phyloP scores from a whole-genome alignment of 257 asterid species.

The Solanum rostratum region DNA sequence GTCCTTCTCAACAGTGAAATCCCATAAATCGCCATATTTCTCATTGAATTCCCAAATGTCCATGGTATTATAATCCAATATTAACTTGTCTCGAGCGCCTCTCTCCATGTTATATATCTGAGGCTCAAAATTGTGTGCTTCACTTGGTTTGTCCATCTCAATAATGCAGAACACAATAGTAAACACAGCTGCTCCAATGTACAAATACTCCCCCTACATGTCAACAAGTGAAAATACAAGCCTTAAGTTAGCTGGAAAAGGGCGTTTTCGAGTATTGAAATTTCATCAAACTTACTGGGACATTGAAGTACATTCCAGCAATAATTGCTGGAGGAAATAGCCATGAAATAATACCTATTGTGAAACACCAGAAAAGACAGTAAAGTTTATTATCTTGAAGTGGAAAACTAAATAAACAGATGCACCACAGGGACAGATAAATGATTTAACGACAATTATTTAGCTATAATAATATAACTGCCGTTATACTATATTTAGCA shows the following conservation, averaged over 20 bases:
- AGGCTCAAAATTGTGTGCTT: constrained; percentile 85
- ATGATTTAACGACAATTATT: too few species aligned
- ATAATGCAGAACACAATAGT: constrained; percentile 51
- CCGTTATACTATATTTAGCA: too few species aligned
- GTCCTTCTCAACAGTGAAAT: constrained; percentile 53
- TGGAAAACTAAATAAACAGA: not conserved
- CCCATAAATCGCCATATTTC: constrained; percentile 83
- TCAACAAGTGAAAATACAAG: not conserved
- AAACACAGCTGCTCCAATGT: constrained; percentile 70
- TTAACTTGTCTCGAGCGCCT: constrained; percentile 79
- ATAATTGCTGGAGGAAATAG: constrained; percentile 68
- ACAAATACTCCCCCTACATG: constrained; percentile 74
- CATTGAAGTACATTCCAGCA: constrained; percentile 65
- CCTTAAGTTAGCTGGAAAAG: not conserved
- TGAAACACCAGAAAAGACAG: not conserved
- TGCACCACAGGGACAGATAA: too few species aligned
- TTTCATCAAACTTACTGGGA: constrained; percentile 30
- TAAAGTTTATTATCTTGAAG: not conserved
- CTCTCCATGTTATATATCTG: constrained; percentile 85
- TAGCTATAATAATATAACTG: too few species aligned
- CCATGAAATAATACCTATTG: constrained; percentile 70
- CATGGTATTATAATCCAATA: constrained; percentile 79
- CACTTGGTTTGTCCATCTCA: constrained; percentile 88
- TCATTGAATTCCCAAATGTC: constrained; percentile 86
- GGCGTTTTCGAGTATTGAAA: not conserved